A percentile compares a stretch with the other conserved stretches of the same genome.
These are phyloP conservation scores for Inga oerstediana DNA, from an alignment of 306 rosid genomes.

Conservation along the genomic window DNA sequence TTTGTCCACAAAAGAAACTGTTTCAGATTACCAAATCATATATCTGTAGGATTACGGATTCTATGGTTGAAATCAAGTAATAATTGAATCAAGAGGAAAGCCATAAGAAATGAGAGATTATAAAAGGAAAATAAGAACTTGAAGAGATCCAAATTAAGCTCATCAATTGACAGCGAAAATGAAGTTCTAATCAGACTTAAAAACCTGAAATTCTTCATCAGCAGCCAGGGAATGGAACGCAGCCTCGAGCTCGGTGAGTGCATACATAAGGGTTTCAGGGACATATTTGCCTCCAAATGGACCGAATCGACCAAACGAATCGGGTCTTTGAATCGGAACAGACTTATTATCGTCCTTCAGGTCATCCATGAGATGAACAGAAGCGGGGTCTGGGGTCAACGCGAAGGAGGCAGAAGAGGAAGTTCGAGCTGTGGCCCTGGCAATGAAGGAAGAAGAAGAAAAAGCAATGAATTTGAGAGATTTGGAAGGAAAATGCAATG, in stretches of 20 bases:
- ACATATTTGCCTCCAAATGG: conserved; percentile 89
- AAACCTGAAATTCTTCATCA: conserved; percentile 71
- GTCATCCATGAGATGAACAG: conserved; percentile 45
- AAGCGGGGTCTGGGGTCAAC: conserved; percentile 16
- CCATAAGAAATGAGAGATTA: background rate
- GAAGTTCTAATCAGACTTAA: background rate
- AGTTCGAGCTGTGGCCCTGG: conserved; percentile 3
- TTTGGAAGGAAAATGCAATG: background rate
- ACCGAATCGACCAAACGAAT: conserved; percentile 79
- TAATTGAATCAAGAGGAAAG: background rate
- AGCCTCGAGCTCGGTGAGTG: conserved; percentile 76
- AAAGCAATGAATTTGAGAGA: conserved; percentile 17
- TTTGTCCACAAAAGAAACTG: background rate
- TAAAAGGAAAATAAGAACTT: background rate
- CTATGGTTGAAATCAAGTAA: background rate
- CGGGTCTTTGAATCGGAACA: conserved; percentile 54
- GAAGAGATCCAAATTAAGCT: background rate
- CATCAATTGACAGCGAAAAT: background rate
- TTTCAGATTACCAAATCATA: background rate
- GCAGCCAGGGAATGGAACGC: conserved; percentile 64
- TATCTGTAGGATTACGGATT: background rate
- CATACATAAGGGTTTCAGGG: conserved; percentile 85
- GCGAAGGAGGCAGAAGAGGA: conserved; percentile 43
- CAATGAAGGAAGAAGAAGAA: conserved; percentile 26
- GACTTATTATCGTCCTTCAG: conserved; percentile 26